These are phyloP conservation scores for Vitellaria paradoxa DNA, from an alignment of 179 eudicot genomes.

Conservation along the genomic window DNA sequence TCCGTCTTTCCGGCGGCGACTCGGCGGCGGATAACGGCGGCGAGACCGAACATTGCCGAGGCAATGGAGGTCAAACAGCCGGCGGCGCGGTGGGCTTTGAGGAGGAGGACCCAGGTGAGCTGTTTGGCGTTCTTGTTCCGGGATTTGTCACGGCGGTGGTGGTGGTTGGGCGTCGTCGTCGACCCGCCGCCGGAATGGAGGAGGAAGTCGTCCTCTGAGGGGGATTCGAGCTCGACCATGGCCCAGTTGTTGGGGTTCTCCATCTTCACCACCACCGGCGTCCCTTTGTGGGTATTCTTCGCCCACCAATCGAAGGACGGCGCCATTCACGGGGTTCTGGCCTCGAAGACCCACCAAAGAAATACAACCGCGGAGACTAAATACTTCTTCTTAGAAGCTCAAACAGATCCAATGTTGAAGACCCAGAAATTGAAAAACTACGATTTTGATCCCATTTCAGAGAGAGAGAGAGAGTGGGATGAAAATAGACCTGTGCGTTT, in stretches of 20 bases:
- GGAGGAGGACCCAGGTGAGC: constrained; percentile 93
- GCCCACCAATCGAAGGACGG: constrained; percentile 66
- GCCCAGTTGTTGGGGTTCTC: constrained; percentile 96
- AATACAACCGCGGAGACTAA: neutral
- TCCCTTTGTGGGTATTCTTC: constrained; percentile 52
- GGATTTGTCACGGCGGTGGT: constrained; percentile 17
- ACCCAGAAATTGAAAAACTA: neutral
- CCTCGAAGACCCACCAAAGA: constrained; percentile 6
- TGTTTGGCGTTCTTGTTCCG: constrained; percentile 81
- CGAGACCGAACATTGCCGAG: constrained; percentile 42
- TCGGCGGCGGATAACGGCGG: constrained; percentile 67
- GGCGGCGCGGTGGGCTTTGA: constrained; percentile 88
- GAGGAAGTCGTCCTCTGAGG: constrained; percentile 44
- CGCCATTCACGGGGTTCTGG: constrained; percentile 29
- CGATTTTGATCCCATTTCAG: constrained; percentile 14
- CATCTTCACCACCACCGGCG: constrained; percentile 92
- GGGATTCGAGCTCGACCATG: constrained; percentile 71
- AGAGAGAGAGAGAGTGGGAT: neutral
- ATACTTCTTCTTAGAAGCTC: neutral
- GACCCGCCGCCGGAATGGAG: constrained; percentile 23
- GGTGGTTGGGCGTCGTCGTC: neutral
- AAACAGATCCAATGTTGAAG: constrained; percentile 8
- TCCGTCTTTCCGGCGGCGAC: constrained; percentile 64
- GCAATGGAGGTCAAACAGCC: constrained; percentile 79
- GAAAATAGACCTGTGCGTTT: no score